Base-by-base conservation (phyloP, 495 filamentous ascomycete species). In the Aspergillus ellipticus region DNA sequence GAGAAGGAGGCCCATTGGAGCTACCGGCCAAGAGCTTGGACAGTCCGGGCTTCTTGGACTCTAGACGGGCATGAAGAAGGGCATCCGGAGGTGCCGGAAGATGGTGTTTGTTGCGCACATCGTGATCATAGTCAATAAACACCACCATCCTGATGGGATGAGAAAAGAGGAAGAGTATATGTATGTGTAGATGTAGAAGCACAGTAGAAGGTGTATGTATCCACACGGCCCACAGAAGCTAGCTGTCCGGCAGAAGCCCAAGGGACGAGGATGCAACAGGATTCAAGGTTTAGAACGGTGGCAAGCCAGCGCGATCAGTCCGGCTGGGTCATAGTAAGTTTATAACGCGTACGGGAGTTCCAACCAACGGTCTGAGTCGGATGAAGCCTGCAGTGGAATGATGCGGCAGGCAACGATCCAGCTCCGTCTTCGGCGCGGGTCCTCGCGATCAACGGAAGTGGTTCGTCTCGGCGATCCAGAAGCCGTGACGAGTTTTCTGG, bases 61-160 rank as follows among this genome's bases (percentile, higher is more conserved):
- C 57, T 37, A 55, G 15, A 35, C 57, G 62, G 10, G 59, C 17
- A 41, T 62, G 58, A 10, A 57, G 50, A 28, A 59, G 37, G 20
- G 58, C 41, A 42, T 65, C 61, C 17, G 55, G 47, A 51, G 20
- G 51, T 41, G 50, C 63, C 41, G 53, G 45, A 53, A 57, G 49
- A 17, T 55, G 59, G 61, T 63, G 63, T 37, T 63, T 58, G 45
- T 64, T 46, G 56, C 69, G 64, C 39, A 61, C 60, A 66, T 75
- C 71, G 39, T 63, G 54, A 21, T 76, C 73, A 42, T 73, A 66
- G 60, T 78, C 73, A 60, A 78, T 69, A 64, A 78, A 78, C 20
- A 76, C 72, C 58, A 78, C 74, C 74, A 78, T 78, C 26, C 58
- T 74, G 67, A 46, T 45, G 19, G 3, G 50, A 31, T 37, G 16